Conservation (phyloP, 2,329 filamentous ascomycete genomes). For the Colletotrichum lini region DNA sequence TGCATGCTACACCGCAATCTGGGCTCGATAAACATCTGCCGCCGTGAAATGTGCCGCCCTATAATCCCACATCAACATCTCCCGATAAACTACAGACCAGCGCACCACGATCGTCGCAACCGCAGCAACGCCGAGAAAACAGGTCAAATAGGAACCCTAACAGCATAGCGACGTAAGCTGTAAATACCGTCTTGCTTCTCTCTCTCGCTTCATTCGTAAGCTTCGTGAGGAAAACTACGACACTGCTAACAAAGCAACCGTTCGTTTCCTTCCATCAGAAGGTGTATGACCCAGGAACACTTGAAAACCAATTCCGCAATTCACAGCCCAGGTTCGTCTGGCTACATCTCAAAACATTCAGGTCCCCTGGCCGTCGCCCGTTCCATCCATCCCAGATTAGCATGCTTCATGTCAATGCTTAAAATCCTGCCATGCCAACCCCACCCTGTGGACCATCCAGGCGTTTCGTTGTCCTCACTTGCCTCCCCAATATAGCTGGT, state of each 20-base stretch:
- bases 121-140: neutral
- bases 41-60: neutral
- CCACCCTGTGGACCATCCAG: constrained; percentile 7
- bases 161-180: neutral
- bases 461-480: neutral
- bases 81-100: constrained; percentile 13
- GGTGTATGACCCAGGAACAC: neutral
- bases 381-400: constrained; percentile 27
- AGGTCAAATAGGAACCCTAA: too few species aligned
- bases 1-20: neutral
- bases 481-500: neutral
- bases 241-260: constrained; percentile 19
- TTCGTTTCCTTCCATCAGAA: neutral
- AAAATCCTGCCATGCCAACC: constrained; percentile 17
- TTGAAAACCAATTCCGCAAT: neutral
- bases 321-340: constrained; percentile 9
- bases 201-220: constrained; percentile 9
- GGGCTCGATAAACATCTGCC: neutral
- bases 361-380: constrained; percentile 15
- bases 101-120: neutral
- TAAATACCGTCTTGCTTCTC: neutral
- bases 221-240: constrained; percentile 14
- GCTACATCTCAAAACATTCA: neutral
- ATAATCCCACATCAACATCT: constrained; percentile 18
- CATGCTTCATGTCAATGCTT: constrained; percentile 36